Conservation (phyloP, 2,329 filamentous ascomycete genomes). For the Aspergillus pseudoviridinutans region DNA sequence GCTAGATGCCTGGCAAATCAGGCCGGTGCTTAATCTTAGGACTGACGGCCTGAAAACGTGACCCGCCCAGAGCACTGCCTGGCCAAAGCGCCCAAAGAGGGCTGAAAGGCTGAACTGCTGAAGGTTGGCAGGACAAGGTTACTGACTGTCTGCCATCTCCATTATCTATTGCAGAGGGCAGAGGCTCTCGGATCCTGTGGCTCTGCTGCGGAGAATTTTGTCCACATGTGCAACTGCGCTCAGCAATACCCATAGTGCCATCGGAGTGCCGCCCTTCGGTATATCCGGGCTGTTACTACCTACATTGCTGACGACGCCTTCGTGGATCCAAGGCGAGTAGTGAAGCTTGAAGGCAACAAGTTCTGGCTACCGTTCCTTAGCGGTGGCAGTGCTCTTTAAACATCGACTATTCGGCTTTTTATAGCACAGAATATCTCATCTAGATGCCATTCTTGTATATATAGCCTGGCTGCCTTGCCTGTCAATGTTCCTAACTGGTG, state of each 20-base stretch:
- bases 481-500: no score
- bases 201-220: not conserved
- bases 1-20: constrained; percentile 13
- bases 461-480: not conserved
- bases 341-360: constrained; percentile 7
- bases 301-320: not conserved
- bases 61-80: constrained; percentile 1
- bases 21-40: constrained; percentile 15
- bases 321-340: constrained; percentile 5
- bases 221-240: not conserved
- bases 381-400: not conserved
- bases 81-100: not conserved
- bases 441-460: not conserved
- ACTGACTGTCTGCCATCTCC: not conserved
- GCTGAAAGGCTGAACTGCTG: not conserved
- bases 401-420: not conserved
- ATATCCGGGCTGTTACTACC: not conserved
- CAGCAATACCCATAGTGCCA: not conserved
- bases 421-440: not conserved
- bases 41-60: constrained; percentile 15
- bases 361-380: constrained; percentile 1
- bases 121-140: not conserved
- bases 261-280: not conserved
- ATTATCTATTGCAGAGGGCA: not conserved
- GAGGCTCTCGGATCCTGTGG: not conserved